These are phyloP conservation scores for Wallacemonas sp. DNA, from an alignment of 208 protist genomes.

Conservation along the genomic window DNA sequence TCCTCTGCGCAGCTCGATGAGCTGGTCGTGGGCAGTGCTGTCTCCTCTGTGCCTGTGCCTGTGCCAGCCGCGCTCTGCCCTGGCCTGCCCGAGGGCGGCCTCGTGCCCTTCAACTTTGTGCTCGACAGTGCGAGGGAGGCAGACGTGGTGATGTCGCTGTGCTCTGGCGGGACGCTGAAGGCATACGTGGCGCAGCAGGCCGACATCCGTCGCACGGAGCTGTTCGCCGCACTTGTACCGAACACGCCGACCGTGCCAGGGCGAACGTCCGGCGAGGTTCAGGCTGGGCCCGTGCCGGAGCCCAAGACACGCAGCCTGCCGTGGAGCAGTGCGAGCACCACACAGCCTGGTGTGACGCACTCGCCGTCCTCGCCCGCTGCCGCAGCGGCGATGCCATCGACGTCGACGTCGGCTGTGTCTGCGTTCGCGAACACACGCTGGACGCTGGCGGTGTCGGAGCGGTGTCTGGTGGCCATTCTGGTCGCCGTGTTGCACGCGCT, in stretches of 20 bases:
- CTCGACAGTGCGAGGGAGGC: background rate
- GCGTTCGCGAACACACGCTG: no score
- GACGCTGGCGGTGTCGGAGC: conserved; percentile 27
- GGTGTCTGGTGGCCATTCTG: conserved; percentile 35
- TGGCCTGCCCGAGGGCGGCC: no score
- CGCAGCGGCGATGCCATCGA: no score
- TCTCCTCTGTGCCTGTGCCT: no score
- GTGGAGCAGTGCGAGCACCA: background rate
- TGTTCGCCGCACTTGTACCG: background rate
- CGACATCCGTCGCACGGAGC: background rate
- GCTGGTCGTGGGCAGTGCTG: no score
- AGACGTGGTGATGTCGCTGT: conserved; percentile 10
- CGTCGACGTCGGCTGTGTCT: no score
- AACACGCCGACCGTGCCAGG: background rate
- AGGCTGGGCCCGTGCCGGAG: no score
- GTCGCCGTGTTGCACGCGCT: conserved; percentile 33
- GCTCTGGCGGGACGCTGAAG: conserved; percentile 4
- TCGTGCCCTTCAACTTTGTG: background rate
- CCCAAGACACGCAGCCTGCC: background rate
- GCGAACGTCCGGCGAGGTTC: no score
- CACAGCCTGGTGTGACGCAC: no score
- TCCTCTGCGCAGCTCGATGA: no score
- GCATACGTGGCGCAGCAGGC: background rate
- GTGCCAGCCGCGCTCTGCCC: no score
- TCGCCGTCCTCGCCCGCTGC: no score